Conservation (phyloP, 2,329 filamentous ascomycete genomes). For the Cordyceps cateniannulata region DNA sequence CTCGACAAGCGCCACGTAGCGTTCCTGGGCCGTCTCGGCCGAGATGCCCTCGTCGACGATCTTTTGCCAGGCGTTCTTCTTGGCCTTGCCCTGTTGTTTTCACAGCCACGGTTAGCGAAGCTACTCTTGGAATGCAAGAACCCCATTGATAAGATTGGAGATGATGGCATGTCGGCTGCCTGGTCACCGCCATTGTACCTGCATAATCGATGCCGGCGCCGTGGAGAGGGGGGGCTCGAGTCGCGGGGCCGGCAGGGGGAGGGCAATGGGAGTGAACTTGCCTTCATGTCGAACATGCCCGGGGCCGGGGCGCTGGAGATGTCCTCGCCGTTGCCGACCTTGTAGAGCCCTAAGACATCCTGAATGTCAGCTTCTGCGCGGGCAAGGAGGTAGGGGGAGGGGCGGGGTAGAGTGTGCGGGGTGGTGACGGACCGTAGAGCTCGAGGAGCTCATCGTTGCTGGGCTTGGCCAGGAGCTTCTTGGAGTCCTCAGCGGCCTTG, state of each 20-base stretch:
- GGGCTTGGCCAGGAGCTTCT: constrained; percentile 62
- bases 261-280: constrained; percentile 21
- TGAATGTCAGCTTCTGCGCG: neutral
- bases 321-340: constrained; percentile 51
- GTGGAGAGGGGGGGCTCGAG: neutral
- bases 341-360: constrained; percentile 46
- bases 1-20: constrained; percentile 70
- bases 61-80: constrained; percentile 72
- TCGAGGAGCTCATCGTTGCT: constrained; percentile 58
- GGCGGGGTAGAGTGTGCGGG: neutral
- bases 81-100: constrained; percentile 62
- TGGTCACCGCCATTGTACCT: neutral
- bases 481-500: constrained; percentile 54
- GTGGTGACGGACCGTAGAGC: constrained; percentile 45
- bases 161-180: no score
- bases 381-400: neutral
- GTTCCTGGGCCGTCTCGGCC: constrained; percentile 62
- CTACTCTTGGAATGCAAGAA: neutral
- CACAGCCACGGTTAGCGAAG: neutral
- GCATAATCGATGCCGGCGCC: neutral
- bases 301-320: constrained; percentile 49
- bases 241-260: neutral
- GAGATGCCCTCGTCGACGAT: constrained; percentile 57
- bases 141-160: neutral
- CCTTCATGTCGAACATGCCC: constrained; percentile 66